A percentile compares a stretch with the other conserved stretches of the same genome.
These are phyloP conservation scores for Kluyveromyces siamensis DNA, from an alignment of 805 yeast genomes.

Conservation along the genomic window DNA sequence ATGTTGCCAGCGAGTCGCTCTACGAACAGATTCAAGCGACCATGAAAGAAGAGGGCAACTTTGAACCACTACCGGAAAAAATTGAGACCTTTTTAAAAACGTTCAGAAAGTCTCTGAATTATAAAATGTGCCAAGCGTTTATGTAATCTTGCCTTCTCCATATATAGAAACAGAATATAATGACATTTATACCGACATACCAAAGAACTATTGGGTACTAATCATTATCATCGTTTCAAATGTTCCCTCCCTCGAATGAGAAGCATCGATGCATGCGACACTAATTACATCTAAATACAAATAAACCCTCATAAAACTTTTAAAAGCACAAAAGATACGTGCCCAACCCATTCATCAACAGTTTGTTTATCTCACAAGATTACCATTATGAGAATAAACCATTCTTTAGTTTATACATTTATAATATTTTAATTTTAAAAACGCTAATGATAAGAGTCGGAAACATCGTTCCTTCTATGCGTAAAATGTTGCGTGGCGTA, in stretches of 20 bases:
- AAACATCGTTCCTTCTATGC: not conserved
- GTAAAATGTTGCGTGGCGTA: not conserved
- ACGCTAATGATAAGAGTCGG: not conserved
- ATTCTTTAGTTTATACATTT: not conserved
- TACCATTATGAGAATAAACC: not conserved
- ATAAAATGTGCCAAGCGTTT: slow-evolving; percentile 25
- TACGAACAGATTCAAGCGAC: slow-evolving; percentile 1
- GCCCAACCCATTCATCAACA: too few relatives aligned
- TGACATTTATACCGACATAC: not conserved
- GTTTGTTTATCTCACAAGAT: too few relatives aligned
- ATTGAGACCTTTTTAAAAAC: slow-evolving; percentile 10
- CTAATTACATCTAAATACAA: too few relatives aligned
- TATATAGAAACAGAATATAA: not conserved
- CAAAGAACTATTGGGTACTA: too few relatives aligned
- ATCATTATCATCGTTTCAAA: too few relatives aligned
- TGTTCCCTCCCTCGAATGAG: too few relatives aligned
- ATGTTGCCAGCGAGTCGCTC: slow-evolving; percentile 5
- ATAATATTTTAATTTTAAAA: too few relatives aligned
- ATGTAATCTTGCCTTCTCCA: slow-evolving; percentile 10
- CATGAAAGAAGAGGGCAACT: slow-evolving; percentile 2
- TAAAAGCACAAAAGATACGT: too few relatives aligned
- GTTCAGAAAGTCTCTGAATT: slow-evolving; percentile 17
- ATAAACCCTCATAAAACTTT: too few relatives aligned
- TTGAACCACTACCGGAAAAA: slow-evolving; percentile 10
- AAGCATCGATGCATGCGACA: too few relatives aligned